A percentile compares a stretch with the other conserved stretches of the same genome.
Conservation (phyloP, 805 yeast species). For the Kluyveromyces lactis region DNA sequence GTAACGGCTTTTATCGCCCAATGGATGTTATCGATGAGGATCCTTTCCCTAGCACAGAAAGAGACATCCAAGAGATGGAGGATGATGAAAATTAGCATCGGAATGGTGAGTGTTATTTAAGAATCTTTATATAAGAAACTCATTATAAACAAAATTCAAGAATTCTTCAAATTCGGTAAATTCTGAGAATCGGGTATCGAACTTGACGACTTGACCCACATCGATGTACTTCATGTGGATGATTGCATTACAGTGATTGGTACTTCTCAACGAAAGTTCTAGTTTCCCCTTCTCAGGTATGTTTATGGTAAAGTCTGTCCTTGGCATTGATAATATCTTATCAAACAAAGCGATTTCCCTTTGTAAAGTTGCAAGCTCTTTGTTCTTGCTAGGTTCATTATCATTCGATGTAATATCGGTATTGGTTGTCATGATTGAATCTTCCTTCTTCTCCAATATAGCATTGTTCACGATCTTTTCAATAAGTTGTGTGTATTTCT, state of each 20-base stretch:
- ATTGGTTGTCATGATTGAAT: conserved; percentile 7
- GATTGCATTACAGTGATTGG: conserved; percentile 27
- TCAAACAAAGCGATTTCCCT: conserved; percentile 21
- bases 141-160: conserved; percentile 24
- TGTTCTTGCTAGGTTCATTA: conserved; percentile 8
- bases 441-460: conserved; percentile 18
- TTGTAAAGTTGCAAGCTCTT: conserved; percentile 17
- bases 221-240: conserved; percentile 16
- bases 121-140: conserved; percentile 12
- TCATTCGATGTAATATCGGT: background rate
- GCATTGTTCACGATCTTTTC: conserved; percentile 21
- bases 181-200: conserved; percentile 25
- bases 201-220: conserved; percentile 6
- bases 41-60: conserved; percentile 4
- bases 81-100: conserved; percentile 1
- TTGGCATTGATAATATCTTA: conserved; percentile 15
- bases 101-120: background rate
- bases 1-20: conserved; percentile 3
- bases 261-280: conserved; percentile 17
- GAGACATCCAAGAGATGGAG: conserved; percentile 2
- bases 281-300: conserved; percentile 11
- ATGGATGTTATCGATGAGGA: background rate
- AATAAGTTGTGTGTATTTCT: conserved; percentile 21
- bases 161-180: conserved; percentile 30
- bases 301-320: conserved; percentile 14